Conservation (phyloP, 805 yeast genomes). For the Candida broadrunensis region DNA sequence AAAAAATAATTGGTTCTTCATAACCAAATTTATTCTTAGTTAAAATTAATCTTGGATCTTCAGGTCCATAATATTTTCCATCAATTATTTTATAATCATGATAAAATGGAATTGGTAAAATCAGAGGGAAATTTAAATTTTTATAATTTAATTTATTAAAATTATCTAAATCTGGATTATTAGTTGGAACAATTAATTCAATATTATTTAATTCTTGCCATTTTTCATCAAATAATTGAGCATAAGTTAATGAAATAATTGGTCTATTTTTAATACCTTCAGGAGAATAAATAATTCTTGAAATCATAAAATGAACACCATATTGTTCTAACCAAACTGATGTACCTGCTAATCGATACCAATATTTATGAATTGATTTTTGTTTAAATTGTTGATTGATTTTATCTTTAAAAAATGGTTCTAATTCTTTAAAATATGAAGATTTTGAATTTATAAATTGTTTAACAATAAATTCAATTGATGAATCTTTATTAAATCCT, state of each 20-base stretch:
- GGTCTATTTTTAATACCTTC: constrained; percentile 20
- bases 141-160: constrained; percentile 2
- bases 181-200: constrained; percentile 21
- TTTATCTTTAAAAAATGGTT: background rate
- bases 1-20: constrained; percentile 23
- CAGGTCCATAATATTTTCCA: constrained; percentile 18
- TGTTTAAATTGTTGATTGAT: background rate
- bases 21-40: constrained; percentile 16
- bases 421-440: background rate
- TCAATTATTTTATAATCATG: constrained; percentile 7
- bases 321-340: constrained; percentile 31
- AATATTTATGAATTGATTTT: constrained; percentile 14
- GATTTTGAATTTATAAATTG: background rate
- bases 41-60: constrained; percentile 21
- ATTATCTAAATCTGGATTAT: constrained; percentile 3
- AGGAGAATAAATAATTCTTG: constrained; percentile 24
- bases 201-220: constrained; percentile 21
- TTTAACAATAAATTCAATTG: background rate
- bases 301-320: constrained; percentile 29
- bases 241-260: constrained; percentile 19
- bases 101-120: constrained; percentile 28
- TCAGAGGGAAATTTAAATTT: constrained; percentile 18
- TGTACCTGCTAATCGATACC: constrained; percentile 31
- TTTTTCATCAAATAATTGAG: constrained; percentile 18
- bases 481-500: background rate